Evolutionary conservation across 257 asterid species (phyloP).

Genomic region (Solanum gracilifrons): DNA sequence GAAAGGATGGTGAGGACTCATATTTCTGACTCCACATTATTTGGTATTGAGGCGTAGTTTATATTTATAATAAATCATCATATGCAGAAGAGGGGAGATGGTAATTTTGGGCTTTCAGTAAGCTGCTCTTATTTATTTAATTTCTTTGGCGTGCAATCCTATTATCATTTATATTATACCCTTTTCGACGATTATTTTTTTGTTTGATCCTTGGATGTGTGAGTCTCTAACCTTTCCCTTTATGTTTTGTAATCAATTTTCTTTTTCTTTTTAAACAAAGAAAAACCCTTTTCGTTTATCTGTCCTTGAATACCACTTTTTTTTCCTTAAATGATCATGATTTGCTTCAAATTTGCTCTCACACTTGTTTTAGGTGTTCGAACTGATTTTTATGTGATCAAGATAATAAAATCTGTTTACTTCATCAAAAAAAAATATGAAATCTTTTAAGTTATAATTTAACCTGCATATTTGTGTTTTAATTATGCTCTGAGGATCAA

Average conservation of each 20-base stretch:
- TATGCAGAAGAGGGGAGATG: not conserved
- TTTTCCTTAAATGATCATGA: not conserved
- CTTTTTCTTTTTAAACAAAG: not conserved
- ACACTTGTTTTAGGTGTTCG: not conserved
- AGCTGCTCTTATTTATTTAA: not conserved
- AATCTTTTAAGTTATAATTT: not conserved
- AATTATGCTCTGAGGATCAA: not conserved
- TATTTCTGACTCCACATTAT: not conserved
- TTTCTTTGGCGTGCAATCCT: not conserved
- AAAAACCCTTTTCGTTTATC: not conserved
- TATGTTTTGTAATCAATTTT: not conserved
- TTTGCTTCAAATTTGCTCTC: not conserved
- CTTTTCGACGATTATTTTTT: not conserved
- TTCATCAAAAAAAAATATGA: not conserved
- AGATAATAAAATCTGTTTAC: not conserved
- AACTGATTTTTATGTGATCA: not conserved
- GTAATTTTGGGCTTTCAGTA: not conserved
- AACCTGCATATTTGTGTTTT: not conserved
- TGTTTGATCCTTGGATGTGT: not conserved
- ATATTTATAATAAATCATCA: not conserved
- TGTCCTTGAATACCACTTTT: not conserved
- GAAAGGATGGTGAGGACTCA: not conserved
- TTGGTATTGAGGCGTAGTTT: not conserved
- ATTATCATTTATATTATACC: not conserved
- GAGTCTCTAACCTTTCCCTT: too few species aligned